Evolutionary conservation across 23 red algal genomes (phyloP), one percentile per base, ranked within the genome.

Genomic region (Cyanidium caldarium): DNA sequence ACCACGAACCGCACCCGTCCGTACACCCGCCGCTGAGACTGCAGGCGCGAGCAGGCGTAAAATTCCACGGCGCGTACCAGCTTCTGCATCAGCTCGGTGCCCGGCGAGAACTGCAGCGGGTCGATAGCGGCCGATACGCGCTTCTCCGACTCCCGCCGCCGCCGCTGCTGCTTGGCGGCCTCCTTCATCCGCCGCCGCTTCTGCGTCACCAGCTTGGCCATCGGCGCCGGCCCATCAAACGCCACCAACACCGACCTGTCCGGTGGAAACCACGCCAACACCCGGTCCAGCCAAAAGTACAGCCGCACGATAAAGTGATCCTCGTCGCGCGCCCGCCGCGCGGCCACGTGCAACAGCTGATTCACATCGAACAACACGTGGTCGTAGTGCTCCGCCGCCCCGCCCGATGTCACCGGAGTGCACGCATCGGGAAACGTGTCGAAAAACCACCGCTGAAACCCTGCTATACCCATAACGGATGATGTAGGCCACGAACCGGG

Each of bases 171-270:
- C 34, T 78, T 78, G 3, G 35, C 37, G 29, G 46, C 33, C 35
- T 61, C 38, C 34, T 82, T 80, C 17, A 66, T 34, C 41, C 89
- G 77, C 36, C 89, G 82, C 38, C 68, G 42, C 20, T 82, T 77
- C 44, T 94, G 89, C 2, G 83, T 87, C 1, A 65, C 43, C 38
- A 95, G 75, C 82, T 95, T 95, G 44, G 90, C 90, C 35, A 83
- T 13, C 1, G 90, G 90, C 20, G 81, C 90, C 23, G 84, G 83
- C n/a, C 90, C 90, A 39, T 95, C 90, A 38, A 87, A 85, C 1
- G 90, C 90, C 15, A 95, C 61, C 65, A 87, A 87, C 3, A 95
- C 58, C 46, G 84, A 82, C 51, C 87, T 87, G 33, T 58, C 39
- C 2, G 90, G 90, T 1, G 68, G 40, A 68, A 68, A 77, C 35